Base-by-base conservation (phyloP, 2,329 filamentous ascomycete genomes). In the Fusarium hostae region DNA sequence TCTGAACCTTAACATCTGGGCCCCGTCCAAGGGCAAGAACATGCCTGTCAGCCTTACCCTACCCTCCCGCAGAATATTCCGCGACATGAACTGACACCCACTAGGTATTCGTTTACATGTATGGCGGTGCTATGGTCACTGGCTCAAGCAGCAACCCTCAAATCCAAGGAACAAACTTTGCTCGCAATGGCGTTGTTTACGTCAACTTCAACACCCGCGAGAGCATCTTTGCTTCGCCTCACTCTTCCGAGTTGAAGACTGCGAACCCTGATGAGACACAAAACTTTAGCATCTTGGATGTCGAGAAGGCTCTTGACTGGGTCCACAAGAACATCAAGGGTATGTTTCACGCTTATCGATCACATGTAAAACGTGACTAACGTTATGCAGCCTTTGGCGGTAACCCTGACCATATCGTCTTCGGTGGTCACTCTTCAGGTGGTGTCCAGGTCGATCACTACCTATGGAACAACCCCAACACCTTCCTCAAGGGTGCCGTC, bases 171-270 rank as follows among this genome's bases (percentile, higher is more conserved):
- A 76, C 72, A 39, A 81, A 81, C 70, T 81, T 81, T 67, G 79
- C 79, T 22, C 75, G 77, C 37, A 81, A 81, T n/a, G 80, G 77
- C 22, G 77, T 81, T 26, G 57, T 81, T 51, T 81, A 79, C 47
- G 79, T 82, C 60, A 81, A 81, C 70, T 83, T 83, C 67, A 83
- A 81, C 73, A 81, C 80, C 3, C 78, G 79, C 10, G 79, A 81
- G 79, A 83, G 82, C 59, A 81, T 84, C 41, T 85, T 82, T 52
- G 83, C 83, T 11, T 85, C 83, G 9, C 80, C 83, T 8, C 78
- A 83, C 59, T 84, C 83, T 20, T 76, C 81, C 6, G 78, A 83
- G 74, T 72, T 84, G 26, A 59, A 72, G 39, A 16, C 37, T 4
- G 48, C 44, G 5, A 26, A 61, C 8, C 68, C 68, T 15, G 45